Base-by-base conservation (phyloP, 148 eudicot species). In the Euryodendron excelsum region DNA sequence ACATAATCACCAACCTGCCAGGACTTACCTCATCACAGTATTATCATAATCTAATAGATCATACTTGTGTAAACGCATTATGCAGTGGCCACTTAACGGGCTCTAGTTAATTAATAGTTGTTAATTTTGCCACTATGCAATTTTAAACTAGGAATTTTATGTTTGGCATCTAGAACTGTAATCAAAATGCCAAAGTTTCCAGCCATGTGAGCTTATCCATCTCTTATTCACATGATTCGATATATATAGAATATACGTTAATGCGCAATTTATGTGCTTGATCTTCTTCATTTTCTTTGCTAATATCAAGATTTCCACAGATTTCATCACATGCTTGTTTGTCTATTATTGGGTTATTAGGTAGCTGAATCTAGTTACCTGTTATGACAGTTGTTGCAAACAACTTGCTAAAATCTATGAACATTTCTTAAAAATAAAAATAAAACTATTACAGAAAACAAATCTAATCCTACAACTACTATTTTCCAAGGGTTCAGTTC, bases 191-290 rank as follows among this genome's bases (percentile, higher is more conserved):
- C 14, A 0, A 18, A 55, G 18, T 55, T 7, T 18, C 5, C 13
- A 21, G 5, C 5, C 59, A 18, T 55, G 13, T 18, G 18, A 3
- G 23, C 13, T 23, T 6, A 60, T 60, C 15, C 11, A 12, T 9
- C 64, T 13, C 20, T 17, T 23, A 31, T 76, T 64, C 79, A 76
- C 79, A 76, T 76, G 79, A 76, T 76, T 72, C 79, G 13, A 63
- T 25, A 65, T 13, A 63, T 25, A 65, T 13, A 75, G 78, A 61
- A 62, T 11, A 62, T 11, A 7, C 45, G 2, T n/a, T n/a, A 12
- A 36, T 39, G 59, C 44, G 45, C 45, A 37, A 50, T 65, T 76
- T 63, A 65, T 70, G 50, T 64, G 39, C 45, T 76, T 64, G 72
- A 76, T 76, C 61, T 47, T 76, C 72, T 47, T 76, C 72, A 5